phyloP scores from a whole-genome alignment of 192 early-diverging fungal species.

The Pilaira anomala region DNA sequence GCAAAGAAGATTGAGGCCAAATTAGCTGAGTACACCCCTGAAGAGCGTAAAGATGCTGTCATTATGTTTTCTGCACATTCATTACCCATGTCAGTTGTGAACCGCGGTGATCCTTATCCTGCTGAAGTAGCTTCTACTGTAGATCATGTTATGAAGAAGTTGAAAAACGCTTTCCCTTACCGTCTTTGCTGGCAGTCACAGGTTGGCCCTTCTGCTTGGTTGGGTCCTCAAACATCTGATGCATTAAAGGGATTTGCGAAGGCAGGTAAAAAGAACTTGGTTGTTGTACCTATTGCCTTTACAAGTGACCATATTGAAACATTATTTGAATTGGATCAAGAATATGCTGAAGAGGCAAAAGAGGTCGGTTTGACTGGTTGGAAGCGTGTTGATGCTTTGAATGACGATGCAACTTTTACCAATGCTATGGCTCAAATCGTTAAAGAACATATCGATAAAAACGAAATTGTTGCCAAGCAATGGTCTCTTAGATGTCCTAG shows the following conservation, averaged over 20 bases:
- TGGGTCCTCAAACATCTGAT: slow-evolving; percentile 84
- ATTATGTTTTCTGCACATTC: slow-evolving; percentile 97
- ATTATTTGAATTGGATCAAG: slow-evolving; percentile 92
- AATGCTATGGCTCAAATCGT: slow-evolving; percentile 86
- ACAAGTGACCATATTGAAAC: slow-evolving; percentile 98
- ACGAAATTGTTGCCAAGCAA: slow-evolving; percentile 45
- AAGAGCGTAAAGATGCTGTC: slow-evolving; percentile 67
- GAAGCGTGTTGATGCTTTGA: slow-evolving; percentile 88
- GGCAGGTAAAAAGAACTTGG: slow-evolving; percentile 72
- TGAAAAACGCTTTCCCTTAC: slow-evolving; percentile 76
- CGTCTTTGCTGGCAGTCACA: slow-evolving; percentile 94
- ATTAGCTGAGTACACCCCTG: slow-evolving; percentile 61
- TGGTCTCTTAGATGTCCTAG: slow-evolving; percentile 67
- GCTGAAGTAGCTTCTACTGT: slow-evolving; percentile 85
- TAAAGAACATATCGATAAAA: slow-evolving; percentile 66
- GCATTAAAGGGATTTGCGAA: slow-evolving; percentile 77
- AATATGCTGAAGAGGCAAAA: slow-evolving; percentile 83
- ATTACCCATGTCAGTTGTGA: slow-evolving; percentile 88
- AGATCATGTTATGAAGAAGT: slow-evolving; percentile 71
- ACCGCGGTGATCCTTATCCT: slow-evolving; percentile 88
- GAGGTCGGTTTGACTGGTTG: slow-evolving; percentile 82
- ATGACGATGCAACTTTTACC: slow-evolving; percentile 89
- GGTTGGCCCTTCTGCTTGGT: slow-evolving; percentile 89
- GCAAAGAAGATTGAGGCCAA: slow-evolving; percentile 72
- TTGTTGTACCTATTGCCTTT: slow-evolving; percentile 93